Evolutionary conservation across 1,139 yeast species (phyloP).

Genomic region (Scheffersomyces illinoinensis): DNA sequence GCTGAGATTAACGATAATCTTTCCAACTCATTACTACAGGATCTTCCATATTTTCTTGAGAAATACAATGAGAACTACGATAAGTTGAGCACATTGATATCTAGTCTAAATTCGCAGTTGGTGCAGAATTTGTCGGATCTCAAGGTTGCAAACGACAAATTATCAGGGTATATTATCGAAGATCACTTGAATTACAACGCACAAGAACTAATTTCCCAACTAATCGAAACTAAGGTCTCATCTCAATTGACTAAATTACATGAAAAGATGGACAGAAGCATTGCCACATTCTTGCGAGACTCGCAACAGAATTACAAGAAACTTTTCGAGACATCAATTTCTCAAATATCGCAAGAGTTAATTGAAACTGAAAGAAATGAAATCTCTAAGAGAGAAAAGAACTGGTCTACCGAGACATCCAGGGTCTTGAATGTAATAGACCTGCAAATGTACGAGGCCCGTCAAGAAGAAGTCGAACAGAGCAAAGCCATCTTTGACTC

Average conservation of each 20-base stretch:
- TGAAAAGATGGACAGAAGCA: constrained; percentile 1
- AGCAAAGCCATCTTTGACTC: constrained; percentile 2
- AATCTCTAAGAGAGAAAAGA: constrained; percentile 4
- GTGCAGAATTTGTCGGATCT: constrained; percentile 3
- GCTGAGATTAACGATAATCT: constrained; percentile 7
- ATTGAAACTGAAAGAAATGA: constrained; percentile 8
- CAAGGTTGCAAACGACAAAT: constrained; percentile 6
- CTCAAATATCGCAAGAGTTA: constrained; percentile 6
- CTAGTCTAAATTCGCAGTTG: constrained; percentile 7
- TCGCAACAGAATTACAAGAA: constrained; percentile 1
- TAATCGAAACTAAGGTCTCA: constrained; percentile 5
- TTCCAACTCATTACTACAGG: constrained; percentile 9
- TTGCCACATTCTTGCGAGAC: constrained; percentile 1
- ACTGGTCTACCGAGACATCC: constrained; percentile 8
- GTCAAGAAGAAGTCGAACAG: constrained; percentile 3
- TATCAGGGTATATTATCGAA: constrained; percentile 7
- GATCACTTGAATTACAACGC: constrained; percentile 5
- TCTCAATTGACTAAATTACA: constrained; percentile 4
- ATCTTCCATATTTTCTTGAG: constrained; percentile 11
- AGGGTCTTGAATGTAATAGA: constrained; percentile 5
- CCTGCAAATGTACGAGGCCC: background rate
- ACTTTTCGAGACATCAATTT: constrained; percentile 7
- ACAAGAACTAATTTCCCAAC: background rate
- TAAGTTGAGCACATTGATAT: constrained; percentile 7
- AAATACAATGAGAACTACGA: constrained; percentile 9